A percentile compares a stretch with the other conserved stretches of the same genome.
Evolutionary conservation across 192 early-diverging fungal genomes (phyloP).

Genomic region (Dimargaris verticillata): DNA sequence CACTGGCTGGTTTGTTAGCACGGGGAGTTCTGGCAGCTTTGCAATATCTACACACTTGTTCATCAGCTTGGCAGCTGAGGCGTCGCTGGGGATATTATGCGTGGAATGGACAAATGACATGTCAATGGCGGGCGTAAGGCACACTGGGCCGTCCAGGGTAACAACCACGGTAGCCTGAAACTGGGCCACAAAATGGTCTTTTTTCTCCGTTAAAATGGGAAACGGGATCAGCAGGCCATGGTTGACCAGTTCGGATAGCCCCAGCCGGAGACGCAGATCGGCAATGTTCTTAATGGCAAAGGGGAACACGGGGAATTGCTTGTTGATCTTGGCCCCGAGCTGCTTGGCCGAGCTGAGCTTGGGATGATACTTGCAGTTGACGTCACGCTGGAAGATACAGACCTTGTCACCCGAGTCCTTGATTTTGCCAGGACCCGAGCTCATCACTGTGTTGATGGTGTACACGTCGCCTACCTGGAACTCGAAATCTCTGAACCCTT

Average conservation of each 20-base stretch:
- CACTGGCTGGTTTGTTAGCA: too few relatives aligned
- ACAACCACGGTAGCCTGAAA: conserved; percentile 58
- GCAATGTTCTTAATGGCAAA: conserved; percentile 26
- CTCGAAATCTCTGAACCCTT: conserved; percentile 40
- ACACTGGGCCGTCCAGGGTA: conserved; percentile 38
- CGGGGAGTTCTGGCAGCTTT: conserved; percentile 18
- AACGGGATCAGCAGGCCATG: conserved; percentile 48
- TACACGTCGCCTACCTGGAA: conserved; percentile 58
- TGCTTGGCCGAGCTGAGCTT: conserved; percentile 36
- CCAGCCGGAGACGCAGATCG: conserved; percentile 28
- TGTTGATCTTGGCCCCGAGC: conserved; percentile 43
- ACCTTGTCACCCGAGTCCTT: conserved; percentile 34
- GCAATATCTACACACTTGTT: conserved; percentile 19
- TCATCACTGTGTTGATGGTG: conserved; percentile 50
- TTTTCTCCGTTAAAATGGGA: conserved; percentile 39
- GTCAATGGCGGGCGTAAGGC: conserved; percentile 42
- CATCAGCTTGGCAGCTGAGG: conserved; percentile 25
- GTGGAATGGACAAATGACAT: conserved; percentile 68
- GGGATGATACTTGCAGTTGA: conserved; percentile 51
- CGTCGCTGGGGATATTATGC: conserved; percentile 30
- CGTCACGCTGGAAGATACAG: conserved; percentile 53
- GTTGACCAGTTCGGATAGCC: conserved; percentile 45
- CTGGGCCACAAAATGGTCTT: conserved; percentile 42
- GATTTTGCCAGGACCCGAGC: conserved; percentile 40
- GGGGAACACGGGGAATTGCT: conserved; percentile 53